Base-by-base conservation (phyloP, 805 yeast species). In the Teunomyces funiuensis region DNA sequence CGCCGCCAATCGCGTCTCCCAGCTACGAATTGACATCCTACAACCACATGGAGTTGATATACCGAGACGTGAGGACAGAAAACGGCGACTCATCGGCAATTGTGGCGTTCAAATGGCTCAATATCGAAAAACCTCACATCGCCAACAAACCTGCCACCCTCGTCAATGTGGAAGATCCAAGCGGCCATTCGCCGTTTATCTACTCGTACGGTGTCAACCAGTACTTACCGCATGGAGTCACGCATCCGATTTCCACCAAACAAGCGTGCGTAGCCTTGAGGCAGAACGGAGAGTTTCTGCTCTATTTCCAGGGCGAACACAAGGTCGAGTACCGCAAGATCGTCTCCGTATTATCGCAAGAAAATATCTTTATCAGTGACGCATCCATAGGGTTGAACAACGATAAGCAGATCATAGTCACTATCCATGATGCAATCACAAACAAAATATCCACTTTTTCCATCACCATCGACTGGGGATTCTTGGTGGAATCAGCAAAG, bases 181-280 rank as follows among this genome's bases (percentile, higher is more conserved):
- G 29, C 22, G 5, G 36, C 41, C 9, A 37, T 39, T 15, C 40
- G 33, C 26, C 60, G 57, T 6, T 41, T 57, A 44, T 58, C 25
- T 82, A 72, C 59, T 63, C 60, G 6, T 88, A 85, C 56, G 74
- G 76, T 2, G 80, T 83, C 0, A 73, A 70, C 36, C 88, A 80
- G 54, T 75, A 74, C 45, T 76, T 73, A 51, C 71, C 87, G 0
- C 65, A 67, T 41, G 86, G 88, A 5, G 75, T 81, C 0, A 64
- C 79, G 50, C 93, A 86, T 59, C 93, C 95, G 3, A 62, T 80
- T 17, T 59, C 74, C 11, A 71, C 83, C 3, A 83, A 83, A 48
- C 84, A 84, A 43, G 93, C 90, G 2, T 80, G 88, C 51, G 61
- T 86, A 17, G 80, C 80, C 1, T 65, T 86, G 28, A 70, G 91